These are phyloP conservation scores for Wallemia ichthyophaga DNA, from an alignment of 1,284 basidiomycete species.

Conservation along the genomic window DNA sequence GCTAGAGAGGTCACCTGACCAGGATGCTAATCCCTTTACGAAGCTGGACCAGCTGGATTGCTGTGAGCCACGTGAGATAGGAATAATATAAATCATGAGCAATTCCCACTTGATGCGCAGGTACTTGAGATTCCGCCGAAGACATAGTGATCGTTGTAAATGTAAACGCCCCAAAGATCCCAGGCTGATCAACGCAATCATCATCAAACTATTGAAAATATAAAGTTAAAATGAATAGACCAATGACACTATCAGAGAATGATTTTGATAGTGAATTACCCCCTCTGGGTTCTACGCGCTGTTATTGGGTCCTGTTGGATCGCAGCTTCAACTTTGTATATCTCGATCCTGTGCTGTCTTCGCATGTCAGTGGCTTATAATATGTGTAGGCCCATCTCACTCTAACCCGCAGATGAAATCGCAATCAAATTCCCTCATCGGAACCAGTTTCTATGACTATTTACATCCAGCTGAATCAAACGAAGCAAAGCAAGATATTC, in stretches of 20 bases:
- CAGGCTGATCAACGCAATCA: not conserved
- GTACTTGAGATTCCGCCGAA: not conserved
- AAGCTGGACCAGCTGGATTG: slow-evolving; percentile 45
- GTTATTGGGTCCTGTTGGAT: not conserved
- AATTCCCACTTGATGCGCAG: not conserved
- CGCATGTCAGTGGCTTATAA: not conserved
- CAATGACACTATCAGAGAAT: not conserved
- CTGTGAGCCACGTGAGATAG: slow-evolving; percentile 40
- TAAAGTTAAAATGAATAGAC: not conserved
- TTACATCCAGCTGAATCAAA: not conserved
- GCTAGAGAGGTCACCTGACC: slow-evolving; percentile 71
- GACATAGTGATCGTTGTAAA: too few species aligned
- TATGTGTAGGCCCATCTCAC: not conserved
- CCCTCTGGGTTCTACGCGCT: not conserved
- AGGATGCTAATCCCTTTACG: slow-evolving; percentile 50
- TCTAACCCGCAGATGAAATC: not conserved
- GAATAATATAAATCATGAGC: slow-evolving; percentile 13
- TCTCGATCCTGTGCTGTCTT: not conserved
- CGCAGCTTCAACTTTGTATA: not conserved
- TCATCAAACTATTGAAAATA: not conserved
- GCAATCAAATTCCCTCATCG: not conserved
- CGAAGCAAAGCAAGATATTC: not conserved
- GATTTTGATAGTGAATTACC: not conserved
- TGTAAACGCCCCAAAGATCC: too few species aligned
- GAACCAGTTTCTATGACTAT: not conserved